Conservation (phyloP, 768 basidiomycete species). For the Dentipellis fragilis region DNA sequence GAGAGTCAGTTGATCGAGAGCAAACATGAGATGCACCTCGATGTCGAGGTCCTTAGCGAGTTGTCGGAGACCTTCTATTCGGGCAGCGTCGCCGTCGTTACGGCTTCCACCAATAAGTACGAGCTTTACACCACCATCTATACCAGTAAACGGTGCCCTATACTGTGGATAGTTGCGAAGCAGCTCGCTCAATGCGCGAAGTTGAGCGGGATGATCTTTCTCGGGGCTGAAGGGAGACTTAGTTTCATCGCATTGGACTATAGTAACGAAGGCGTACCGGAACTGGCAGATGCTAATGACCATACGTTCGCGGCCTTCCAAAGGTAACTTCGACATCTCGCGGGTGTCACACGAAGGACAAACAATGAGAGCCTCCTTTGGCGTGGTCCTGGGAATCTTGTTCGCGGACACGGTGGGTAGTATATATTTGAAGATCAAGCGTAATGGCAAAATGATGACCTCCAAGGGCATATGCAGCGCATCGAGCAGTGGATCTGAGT, state of each 20-base stretch:
- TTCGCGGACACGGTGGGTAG: neutral
- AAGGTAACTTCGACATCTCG: conserved; percentile 48
- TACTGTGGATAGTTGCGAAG: conserved; percentile 53
- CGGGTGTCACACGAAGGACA: conserved; percentile 91
- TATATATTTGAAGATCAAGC: neutral
- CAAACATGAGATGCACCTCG: conserved; percentile 32
- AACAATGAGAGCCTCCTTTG: conserved; percentile 39
- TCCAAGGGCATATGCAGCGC: conserved; percentile 25
- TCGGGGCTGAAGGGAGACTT: conserved; percentile 54
- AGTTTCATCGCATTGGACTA: neutral
- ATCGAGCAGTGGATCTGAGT: conserved; percentile 41
- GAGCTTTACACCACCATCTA: conserved; percentile 34
- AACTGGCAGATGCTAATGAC: conserved; percentile 92
- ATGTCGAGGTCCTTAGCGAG: conserved; percentile 57
- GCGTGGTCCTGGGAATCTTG: conserved; percentile 1
- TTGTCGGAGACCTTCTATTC: conserved; percentile 50
- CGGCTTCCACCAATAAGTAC: conserved; percentile 80
- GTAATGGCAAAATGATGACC: neutral
- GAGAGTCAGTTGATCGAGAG: neutral
- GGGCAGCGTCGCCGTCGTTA: conserved; percentile 61
- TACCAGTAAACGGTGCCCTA: conserved; percentile 5
- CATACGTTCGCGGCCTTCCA: conserved; percentile 46
- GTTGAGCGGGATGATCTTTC: conserved; percentile 82
- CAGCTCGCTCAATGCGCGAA: conserved; percentile 57
- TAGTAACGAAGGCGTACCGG: conserved; percentile 34